These are phyloP conservation scores for Penicillium salamii DNA, from an alignment of 495 filamentous ascomycete genomes.

Conservation along the genomic window DNA sequence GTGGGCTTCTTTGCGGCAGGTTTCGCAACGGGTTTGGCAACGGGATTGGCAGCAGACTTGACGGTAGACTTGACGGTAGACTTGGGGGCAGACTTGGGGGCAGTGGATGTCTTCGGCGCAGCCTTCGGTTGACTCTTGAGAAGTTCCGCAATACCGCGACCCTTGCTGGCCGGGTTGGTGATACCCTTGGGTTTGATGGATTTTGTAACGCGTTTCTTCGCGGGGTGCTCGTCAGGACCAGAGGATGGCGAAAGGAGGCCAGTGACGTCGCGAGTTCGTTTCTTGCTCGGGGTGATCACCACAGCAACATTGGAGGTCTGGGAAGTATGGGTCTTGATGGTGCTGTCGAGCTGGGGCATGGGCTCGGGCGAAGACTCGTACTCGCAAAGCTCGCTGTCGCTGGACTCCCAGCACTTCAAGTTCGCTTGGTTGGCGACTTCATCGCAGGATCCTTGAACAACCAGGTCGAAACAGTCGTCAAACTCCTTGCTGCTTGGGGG, in stretches of 20 bases:
- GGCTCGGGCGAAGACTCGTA: constrained; percentile 21
- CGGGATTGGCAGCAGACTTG: not conserved
- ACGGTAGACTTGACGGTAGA: not conserved
- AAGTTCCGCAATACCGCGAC: constrained; percentile 28
- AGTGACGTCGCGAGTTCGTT: constrained; percentile 24
- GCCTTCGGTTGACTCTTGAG: constrained; percentile 22
- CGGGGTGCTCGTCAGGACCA: constrained; percentile 40
- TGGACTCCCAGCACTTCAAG: constrained; percentile 62
- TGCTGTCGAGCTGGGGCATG: constrained; percentile 26
- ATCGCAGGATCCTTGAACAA: constrained; percentile 84
- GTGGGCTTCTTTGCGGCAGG: constrained; percentile 5
- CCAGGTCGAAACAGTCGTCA: constrained; percentile 86
- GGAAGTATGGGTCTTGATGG: constrained; percentile 14
- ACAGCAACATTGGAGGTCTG: constrained; percentile 35
- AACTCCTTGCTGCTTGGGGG: constrained; percentile 79
- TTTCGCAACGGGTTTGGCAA: constrained; percentile 17
- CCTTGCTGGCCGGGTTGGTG: constrained; percentile 29
- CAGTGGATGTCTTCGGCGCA: not conserved
- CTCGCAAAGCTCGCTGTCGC: constrained; percentile 45
- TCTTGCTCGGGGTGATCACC: constrained; percentile 44
- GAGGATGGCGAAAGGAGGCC: constrained; percentile 65
- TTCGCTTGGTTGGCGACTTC: constrained; percentile 73
- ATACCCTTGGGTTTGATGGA: constrained; percentile 7
- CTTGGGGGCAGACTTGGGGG: not conserved
- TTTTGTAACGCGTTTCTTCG: constrained; percentile 12